phyloP scores from a whole-genome alignment of 148 eudicot genomes.

The Spergularia marina region DNA sequence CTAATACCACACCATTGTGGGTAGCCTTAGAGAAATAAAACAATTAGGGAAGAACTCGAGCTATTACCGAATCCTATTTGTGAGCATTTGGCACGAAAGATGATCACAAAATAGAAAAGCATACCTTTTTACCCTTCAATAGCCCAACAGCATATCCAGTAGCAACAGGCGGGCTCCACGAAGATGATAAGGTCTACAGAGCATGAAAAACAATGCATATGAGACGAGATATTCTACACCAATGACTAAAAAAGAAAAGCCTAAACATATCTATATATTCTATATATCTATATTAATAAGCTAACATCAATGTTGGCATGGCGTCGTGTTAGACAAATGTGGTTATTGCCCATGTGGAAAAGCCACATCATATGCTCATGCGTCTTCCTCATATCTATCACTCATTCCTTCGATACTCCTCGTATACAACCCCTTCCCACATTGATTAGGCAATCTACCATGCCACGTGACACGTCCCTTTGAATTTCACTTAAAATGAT shows the following conservation, averaged over 20 bases:
- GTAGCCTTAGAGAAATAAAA: neutral
- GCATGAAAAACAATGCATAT: neutral
- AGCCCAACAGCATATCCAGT: slow-evolving; percentile 69
- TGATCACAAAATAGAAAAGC: neutral
- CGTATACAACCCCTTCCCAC: too few relatives aligned
- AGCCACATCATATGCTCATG: too few relatives aligned
- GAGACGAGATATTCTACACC: slow-evolving; percentile 10
- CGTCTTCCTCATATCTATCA: too few relatives aligned
- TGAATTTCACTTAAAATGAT: too few relatives aligned
- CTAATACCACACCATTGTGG: too few relatives aligned
- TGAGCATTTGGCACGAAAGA: neutral
- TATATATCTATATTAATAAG: too few relatives aligned
- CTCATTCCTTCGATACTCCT: too few relatives aligned
- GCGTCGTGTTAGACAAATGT: too few relatives aligned
- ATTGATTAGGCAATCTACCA: too few relatives aligned
- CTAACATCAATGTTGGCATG: too few relatives aligned
- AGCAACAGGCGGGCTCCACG: slow-evolving; percentile 39
- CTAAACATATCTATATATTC: neutral
- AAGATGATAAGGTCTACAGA: slow-evolving; percentile 56
- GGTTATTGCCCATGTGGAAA: too few relatives aligned
- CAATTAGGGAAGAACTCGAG: neutral
- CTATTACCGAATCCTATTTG: neutral
- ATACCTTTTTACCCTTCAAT: slow-evolving; percentile 68
- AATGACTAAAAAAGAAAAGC: neutral
- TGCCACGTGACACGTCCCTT: too few relatives aligned